These are phyloP conservation scores for Circinella umbellata DNA, from an alignment of 371 early-diverging fungal genomes.

Conservation along the genomic window DNA sequence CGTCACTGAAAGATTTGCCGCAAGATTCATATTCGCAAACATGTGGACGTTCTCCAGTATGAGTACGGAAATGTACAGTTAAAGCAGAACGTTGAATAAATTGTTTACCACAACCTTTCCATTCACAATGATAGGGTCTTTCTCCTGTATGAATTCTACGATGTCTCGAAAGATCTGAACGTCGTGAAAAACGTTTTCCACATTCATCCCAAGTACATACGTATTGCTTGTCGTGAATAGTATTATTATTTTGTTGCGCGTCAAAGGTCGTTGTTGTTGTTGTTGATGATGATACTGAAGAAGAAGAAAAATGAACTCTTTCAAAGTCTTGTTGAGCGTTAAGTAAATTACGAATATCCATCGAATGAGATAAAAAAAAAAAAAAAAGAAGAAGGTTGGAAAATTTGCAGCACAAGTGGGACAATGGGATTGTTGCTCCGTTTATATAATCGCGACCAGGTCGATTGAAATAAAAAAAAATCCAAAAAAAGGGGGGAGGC, in stretches of 20 bases:
- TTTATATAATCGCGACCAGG: conserved; percentile 23
- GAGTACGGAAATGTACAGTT: conserved; percentile 77
- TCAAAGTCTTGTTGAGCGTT: conserved; percentile 31
- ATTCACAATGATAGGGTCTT: conserved; percentile 67
- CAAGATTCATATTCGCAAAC: conserved; percentile 65
- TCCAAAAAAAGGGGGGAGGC: conserved; percentile 1
- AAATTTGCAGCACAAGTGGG: conserved; percentile 11
- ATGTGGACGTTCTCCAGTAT: conserved; percentile 80
- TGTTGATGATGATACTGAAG: neutral
- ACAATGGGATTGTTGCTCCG: conserved; percentile 17
- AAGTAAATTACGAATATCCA: conserved; percentile 55
- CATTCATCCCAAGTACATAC: conserved; percentile 69
- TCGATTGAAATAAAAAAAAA: too few species aligned
- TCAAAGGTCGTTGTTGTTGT: conserved; percentile 5
- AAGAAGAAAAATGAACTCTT: neutral
- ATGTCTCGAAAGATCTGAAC: conserved; percentile 80
- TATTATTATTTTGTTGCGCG: conserved; percentile 15
- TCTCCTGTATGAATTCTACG: conserved; percentile 76
- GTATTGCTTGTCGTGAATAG: conserved; percentile 52
- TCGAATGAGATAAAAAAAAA: conserved; percentile 15
- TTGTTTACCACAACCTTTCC: conserved; percentile 68
- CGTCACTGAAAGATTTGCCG: conserved; percentile 66
- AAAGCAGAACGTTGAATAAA: conserved; percentile 81
- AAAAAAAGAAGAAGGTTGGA: conserved; percentile 13
- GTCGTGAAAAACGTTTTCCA: conserved; percentile 77